Conservation (phyloP, 106 monocot species). For the Dendrobium catenatum region DNA sequence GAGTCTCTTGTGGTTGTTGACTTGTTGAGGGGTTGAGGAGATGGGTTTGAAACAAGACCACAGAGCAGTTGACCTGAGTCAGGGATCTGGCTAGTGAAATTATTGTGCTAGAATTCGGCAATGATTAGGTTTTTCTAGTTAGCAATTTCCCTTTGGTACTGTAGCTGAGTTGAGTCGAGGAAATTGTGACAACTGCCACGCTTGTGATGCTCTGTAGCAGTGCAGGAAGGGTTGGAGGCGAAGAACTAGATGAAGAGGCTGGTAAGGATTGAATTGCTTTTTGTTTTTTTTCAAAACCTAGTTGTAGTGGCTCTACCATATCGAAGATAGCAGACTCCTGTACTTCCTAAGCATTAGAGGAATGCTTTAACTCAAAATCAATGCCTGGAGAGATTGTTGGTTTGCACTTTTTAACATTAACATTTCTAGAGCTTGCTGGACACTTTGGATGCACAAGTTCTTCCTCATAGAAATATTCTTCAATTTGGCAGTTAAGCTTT, state of each 20-base stretch:
- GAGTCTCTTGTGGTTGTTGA: too few relatives aligned
- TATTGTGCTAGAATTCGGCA: slow-evolving; percentile 28
- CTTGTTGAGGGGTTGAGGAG: too few relatives aligned
- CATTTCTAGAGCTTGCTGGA: background rate
- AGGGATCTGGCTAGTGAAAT: slow-evolving; percentile 24
- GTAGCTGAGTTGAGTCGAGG: slow-evolving; percentile 27
- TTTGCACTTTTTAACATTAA: background rate
- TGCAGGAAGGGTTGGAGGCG: too few relatives aligned
- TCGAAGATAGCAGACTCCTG: too few relatives aligned
- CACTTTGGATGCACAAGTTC: background rate
- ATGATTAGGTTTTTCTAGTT: slow-evolving; percentile 45
- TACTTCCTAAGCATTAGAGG: too few relatives aligned
- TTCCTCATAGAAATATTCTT: slow-evolving; percentile 1
- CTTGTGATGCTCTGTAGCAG: too few relatives aligned
- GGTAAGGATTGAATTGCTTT: too few relatives aligned
- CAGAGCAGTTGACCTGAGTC: slow-evolving; percentile 38
- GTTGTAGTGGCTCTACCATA: too few relatives aligned
- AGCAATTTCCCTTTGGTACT: slow-evolving; percentile 37
- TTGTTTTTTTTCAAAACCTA: too few relatives aligned
- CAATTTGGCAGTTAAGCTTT: slow-evolving; percentile 3
- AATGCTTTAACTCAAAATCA: background rate
- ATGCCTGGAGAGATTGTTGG: background rate
- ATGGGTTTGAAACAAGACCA: slow-evolving; percentile 29
- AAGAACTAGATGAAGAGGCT: too few relatives aligned
- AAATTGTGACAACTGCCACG: background rate